Conservation (phyloP, 2,329 filamentous ascomycete species). For the Cephalotrichum gorgonifer region DNA sequence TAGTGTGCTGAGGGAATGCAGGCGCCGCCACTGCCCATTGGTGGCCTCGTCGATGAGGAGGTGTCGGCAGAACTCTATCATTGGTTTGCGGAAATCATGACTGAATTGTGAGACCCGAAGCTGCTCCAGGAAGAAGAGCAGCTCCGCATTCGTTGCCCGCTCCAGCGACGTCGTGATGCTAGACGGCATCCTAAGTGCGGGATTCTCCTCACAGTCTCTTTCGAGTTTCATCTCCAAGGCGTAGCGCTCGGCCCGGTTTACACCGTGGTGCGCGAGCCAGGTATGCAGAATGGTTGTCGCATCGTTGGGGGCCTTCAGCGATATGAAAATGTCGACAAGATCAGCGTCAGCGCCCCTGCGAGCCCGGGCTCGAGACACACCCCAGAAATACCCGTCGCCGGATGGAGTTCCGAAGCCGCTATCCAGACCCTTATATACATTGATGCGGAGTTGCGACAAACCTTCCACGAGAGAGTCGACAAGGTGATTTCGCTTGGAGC, state of each 20-base stretch:
- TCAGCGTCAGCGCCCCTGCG: constrained; percentile 6
- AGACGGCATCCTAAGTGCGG: constrained; percentile 10
- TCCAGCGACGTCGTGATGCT: constrained; percentile 18
- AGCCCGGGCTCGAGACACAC: constrained; percentile 16
- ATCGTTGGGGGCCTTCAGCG: constrained; percentile 19
- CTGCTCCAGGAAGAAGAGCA: constrained; percentile 19
- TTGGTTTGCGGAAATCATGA: constrained; percentile 14
- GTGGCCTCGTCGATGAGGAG: constrained; percentile 17
- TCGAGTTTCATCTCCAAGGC: constrained; percentile 19
- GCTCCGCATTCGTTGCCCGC: constrained; percentile 17
- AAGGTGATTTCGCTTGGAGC: constrained; percentile 10
- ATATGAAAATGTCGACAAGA: constrained; percentile 23
- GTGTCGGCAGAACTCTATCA: constrained; percentile 15
- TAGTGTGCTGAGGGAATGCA: constrained; percentile 15
- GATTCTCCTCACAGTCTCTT: constrained; percentile 5
- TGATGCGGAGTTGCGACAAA: constrained; percentile 13
- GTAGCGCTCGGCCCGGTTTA: constrained; percentile 20
- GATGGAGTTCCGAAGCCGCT: constrained; percentile 22
- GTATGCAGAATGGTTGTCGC: constrained; percentile 21
- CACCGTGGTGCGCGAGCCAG: constrained; percentile 24
- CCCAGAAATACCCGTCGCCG: constrained; percentile 21
- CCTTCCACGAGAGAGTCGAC: constrained; percentile 17
- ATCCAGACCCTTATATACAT: constrained; percentile 22
- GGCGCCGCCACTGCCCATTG: constrained; percentile 14
- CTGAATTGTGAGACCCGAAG: constrained; percentile 14